Conservation (phyloP, 2,329 filamentous ascomycete genomes). For the Helotiales sp. region DNA sequence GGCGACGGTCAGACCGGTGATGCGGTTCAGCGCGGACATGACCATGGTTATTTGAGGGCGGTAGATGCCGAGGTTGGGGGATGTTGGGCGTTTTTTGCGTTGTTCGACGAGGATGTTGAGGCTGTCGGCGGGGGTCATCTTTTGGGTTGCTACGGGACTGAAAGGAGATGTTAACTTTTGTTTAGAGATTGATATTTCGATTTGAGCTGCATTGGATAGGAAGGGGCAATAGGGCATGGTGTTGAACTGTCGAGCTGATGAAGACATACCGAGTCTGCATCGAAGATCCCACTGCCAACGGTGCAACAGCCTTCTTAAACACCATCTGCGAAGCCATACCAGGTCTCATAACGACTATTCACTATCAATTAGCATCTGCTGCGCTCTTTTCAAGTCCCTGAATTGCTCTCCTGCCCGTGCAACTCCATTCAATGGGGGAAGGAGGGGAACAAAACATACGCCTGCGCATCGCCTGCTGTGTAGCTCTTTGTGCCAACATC, state of each 20-base stretch:
- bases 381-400: no score
- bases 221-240: neutral
- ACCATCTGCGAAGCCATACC: constrained; percentile 46
- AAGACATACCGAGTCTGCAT: constrained; percentile 53
- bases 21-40: constrained; percentile 62
- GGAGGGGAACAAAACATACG: constrained; percentile 40
- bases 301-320: constrained; percentile 48
- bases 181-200: neutral
- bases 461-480: constrained; percentile 50
- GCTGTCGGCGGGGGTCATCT: constrained; percentile 50
- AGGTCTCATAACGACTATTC: constrained; percentile 37
- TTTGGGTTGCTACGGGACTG: constrained; percentile 55
- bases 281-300: constrained; percentile 48
- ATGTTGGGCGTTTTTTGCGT: constrained; percentile 68
- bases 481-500: constrained; percentile 51
- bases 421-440: no score
- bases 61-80: constrained; percentile 75
- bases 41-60: constrained; percentile 73
- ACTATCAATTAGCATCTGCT: constrained; percentile 2
- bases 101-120: constrained; percentile 68
- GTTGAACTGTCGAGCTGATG: neutral
- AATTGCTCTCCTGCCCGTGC: no score
- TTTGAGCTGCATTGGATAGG: neutral
- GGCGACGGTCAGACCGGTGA: constrained; percentile 65
- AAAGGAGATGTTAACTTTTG: neutral